A percentile compares a stretch with the other conserved stretches of the same genome.
phyloP scores from a whole-genome alignment of 2,329 filamentous ascomycete genomes.

The Cytospora chrysosperma region DNA sequence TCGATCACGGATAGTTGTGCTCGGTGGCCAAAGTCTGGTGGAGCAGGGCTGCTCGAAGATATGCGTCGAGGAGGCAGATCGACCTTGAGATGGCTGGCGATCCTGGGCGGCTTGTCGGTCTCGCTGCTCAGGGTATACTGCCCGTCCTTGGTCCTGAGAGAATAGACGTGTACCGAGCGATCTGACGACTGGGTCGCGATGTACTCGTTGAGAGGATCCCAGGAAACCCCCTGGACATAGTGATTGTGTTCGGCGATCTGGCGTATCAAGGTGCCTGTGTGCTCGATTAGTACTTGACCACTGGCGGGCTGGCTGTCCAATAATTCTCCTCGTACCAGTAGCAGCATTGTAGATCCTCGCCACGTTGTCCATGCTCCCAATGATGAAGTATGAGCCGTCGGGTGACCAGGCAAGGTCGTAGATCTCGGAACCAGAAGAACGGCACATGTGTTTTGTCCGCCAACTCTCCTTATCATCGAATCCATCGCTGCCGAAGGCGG shows the following conservation, averaged over 20 bases:
- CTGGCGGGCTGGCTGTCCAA: neutral
- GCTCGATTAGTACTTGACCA: neutral
- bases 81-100: constrained; percentile 76
- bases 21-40: constrained; percentile 73
- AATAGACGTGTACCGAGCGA: constrained; percentile 96
- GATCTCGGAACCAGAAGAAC: constrained; percentile 91
- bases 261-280: constrained; percentile 64
- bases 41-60: constrained; percentile 88
- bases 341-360: constrained; percentile 94
- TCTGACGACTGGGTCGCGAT: constrained; percentile 98
- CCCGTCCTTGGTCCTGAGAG: constrained; percentile 91
- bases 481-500: constrained; percentile 76
- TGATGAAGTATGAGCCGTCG: constrained; percentile 95
- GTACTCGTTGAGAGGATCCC: constrained; percentile 97
- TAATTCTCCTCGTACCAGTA: constrained; percentile 60
- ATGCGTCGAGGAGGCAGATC: constrained; percentile 90
- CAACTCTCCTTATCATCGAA: constrained; percentile 95
- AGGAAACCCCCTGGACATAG: constrained; percentile 96
- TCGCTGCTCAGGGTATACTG: constrained; percentile 74
- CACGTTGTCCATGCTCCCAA: constrained; percentile 98
- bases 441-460: constrained; percentile 97
- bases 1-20: constrained; percentile 61
- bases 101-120: constrained; percentile 69
- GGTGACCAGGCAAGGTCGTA: constrained; percentile 99
- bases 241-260: constrained; percentile 98